Base-by-base conservation (phyloP, 106 monocot genomes). In the Platanthera guangdongensis region DNA sequence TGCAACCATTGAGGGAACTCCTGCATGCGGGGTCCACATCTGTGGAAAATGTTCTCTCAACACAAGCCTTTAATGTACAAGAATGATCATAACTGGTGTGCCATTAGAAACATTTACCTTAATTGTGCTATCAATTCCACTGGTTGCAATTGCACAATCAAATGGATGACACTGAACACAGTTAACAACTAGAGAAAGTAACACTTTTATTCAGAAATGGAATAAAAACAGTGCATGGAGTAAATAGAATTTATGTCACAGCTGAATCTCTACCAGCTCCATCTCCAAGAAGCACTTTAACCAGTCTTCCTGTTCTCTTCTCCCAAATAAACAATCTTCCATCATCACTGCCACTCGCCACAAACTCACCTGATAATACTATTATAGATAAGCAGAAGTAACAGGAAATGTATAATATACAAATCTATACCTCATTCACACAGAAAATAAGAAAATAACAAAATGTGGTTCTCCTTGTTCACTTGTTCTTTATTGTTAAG, bases 241-340 rank as follows among this genome's bases (percentile, higher is more conserved):
- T 49, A 18, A 65, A 59, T 74, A 6, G 71, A 6, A 60, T 11
- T 53, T 18, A 69, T 8, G 30, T 14, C 39, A 39, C 39, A 39
- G 39, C 39, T 39, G 39, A 39, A 39, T 51, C 11, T 48, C 10
- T 88, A 99, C 97, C 97, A 86, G 91, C 76, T 55, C 82, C 89
- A 84, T 99, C 97, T 77, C 97, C 97, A 60, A 77, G 70, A 79
- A 99, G 94, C 81, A 99, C 83, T 86, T 99, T 99, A 65, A 99
- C 67, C 6, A 99, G 81, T 62, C 94, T 86, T 76, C 97, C 97
- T 16, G 97, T 92, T 79, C 80, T 91, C 53, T 99, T 99, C 80
- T 99, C 97, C 97, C 97, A 99, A 62, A 99, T 99, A 85, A 94
- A 94, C 92, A 89, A 99, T 85, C 90, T 86, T 25, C 97, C 97